Base-by-base conservation (phyloP, 345 rosid species). In the Sapria himalayana region DNA sequence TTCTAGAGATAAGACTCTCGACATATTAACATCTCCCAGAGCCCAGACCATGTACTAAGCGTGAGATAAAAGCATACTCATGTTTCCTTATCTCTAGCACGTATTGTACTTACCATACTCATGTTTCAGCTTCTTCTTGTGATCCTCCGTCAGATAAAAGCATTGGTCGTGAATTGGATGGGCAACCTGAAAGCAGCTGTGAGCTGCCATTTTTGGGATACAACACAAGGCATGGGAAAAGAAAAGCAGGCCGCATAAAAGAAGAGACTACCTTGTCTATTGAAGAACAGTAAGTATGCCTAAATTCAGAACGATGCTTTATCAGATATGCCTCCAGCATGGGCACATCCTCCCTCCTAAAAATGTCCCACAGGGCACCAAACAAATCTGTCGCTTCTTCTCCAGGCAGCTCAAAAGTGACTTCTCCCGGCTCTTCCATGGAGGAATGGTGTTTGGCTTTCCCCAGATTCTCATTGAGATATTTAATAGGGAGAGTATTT, bases 351-450 rank as follows among this genome's bases (percentile, higher is more conserved):
- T 76, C 74, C 56, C 92, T 81, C 50, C 82, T 69, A 51, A 81
- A 86, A 51, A 86, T 86, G 48, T 86, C 97, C 94, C 97, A 86
- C n/a, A 86, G 45, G 4, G 97, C 97, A 22, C 74, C 76, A 0
- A 63, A 73, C 1, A 41, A 50, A 43, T 49, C 53, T 21, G 59
- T 60, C 19, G 31, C 33, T 53, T 32, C 41, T 14, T 18, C 7
- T 18, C 18, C 3, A 10, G 10, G 13, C 14, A 22, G n/a, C 4
- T 6, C 20, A 17, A 12, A 23, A 12, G 17, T 9, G 18, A 22
- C 14, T 45, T 45, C 55, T 24, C 41, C 51, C 2, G 3, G 19
- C 34, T 58, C 56, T 15, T 50, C 34, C 19, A 13, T 33, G 12
- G 41, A 25, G 32, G 43, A 13, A 25, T 22, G 7, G 16, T 18